These are phyloP conservation scores for Trichoderma gracile DNA, from an alignment of 2,329 filamentous ascomycete species.

Conservation along the genomic window DNA sequence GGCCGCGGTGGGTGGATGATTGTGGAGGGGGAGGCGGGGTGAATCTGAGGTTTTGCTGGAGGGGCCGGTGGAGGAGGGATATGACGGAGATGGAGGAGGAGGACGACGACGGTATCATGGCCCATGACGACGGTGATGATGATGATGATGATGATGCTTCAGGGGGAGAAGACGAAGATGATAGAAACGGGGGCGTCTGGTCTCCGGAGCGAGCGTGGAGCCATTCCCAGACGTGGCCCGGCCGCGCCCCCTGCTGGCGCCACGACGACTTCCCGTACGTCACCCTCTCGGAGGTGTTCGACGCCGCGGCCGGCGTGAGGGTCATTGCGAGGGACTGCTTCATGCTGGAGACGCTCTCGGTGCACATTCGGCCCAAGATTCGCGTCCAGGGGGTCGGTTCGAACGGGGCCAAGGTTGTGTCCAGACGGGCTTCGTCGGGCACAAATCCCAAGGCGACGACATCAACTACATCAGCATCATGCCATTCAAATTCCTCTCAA, in stretches of 20 bases:
- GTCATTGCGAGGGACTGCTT: slow-evolving; percentile 51
- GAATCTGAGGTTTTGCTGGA: slow-evolving; percentile 46
- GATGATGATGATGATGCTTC: not conserved
- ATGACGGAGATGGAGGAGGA: not conserved
- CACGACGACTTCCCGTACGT: slow-evolving; percentile 56
- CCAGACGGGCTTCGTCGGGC: not conserved
- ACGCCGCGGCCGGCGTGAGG: slow-evolving; percentile 47
- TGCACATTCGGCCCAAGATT: slow-evolving; percentile 45
- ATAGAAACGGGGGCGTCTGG: too few species aligned
- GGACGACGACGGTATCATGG: not conserved
- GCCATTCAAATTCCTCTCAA: too few species aligned
- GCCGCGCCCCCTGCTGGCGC: slow-evolving; percentile 50
- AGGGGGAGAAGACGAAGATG: too few species aligned
- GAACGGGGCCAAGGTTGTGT: not conserved
- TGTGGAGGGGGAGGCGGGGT: slow-evolving; percentile 48
- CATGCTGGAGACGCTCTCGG: slow-evolving; percentile 48
- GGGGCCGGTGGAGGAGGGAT: slow-evolving; percentile 18
- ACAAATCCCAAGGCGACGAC: not conserved
- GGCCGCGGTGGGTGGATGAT: slow-evolving; percentile 52
- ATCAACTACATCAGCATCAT: too few species aligned
- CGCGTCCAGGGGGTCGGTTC: slow-evolving; percentile 35
- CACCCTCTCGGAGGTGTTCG: slow-evolving; percentile 49
- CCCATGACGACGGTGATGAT: not conserved
- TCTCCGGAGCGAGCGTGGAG: not conserved
- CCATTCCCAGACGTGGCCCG: slow-evolving; percentile 28